Conservation (phyloP, 495 filamentous ascomycete genomes). For the Hypoxylon lienhwacheense region DNA sequence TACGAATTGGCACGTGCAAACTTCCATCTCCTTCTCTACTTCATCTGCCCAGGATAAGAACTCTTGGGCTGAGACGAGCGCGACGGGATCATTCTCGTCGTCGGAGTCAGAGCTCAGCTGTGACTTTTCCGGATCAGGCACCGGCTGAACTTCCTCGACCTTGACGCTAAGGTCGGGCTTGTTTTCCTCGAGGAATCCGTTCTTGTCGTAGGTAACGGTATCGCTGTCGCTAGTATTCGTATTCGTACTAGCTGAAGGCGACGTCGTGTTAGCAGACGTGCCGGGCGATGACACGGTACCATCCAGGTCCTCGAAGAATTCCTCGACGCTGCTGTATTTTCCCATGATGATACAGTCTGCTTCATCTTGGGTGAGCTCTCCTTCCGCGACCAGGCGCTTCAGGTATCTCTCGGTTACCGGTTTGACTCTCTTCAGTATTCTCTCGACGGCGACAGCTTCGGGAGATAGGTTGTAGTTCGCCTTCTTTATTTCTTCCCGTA, state of each 20-base stretch:
- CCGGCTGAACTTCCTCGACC: too few relatives aligned
- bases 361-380: not conserved
- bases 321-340: constrained; percentile 11
- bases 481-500: constrained; percentile 5
- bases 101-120: too few relatives aligned
- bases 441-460: constrained; percentile 1
- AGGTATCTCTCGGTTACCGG: constrained; percentile 6
- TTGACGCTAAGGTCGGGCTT: not conserved
- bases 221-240: not conserved
- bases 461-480: not conserved
- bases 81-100: too few relatives aligned
- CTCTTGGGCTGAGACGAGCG: too few relatives aligned
- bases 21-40: too few relatives aligned
- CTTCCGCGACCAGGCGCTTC: not conserved
- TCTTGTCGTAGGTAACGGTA: constrained; percentile 10
- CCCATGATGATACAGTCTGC: constrained; percentile 17
- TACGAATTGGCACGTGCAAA: too few relatives aligned
- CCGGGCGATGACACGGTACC: not conserved
- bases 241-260: not conserved
- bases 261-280: not conserved
- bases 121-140: too few relatives aligned
- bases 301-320: constrained; percentile 8
- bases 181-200: constrained; percentile 1
- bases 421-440: constrained; percentile 13
- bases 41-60: too few relatives aligned